phyloP scores from a whole-genome alignment of 2,329 filamentous ascomycete genomes.

The Colletotrichum sp. region DNA sequence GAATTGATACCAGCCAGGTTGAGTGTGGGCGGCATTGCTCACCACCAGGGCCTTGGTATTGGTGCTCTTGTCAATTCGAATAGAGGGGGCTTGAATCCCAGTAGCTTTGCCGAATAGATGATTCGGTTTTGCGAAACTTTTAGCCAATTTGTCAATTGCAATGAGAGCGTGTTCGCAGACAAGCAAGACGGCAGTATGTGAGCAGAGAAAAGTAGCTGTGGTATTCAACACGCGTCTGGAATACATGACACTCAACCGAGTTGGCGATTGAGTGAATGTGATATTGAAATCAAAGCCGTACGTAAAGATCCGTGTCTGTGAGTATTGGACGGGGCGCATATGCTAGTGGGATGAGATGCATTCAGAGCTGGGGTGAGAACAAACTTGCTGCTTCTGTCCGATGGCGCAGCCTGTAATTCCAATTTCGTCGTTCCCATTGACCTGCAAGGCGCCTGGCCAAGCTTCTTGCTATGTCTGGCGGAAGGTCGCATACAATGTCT shows the following conservation, averaged over 20 bases:
- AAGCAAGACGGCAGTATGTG: neutral
- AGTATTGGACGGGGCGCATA: accelerated
- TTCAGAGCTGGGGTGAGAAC: neutral
- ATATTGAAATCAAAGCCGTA: neutral
- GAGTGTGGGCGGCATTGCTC: neutral
- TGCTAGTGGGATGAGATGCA: neutral
- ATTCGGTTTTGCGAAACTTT: neutral
- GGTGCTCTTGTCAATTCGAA: no score
- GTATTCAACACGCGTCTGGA: accelerated
- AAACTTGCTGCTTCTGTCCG: neutral
- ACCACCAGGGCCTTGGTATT: neutral
- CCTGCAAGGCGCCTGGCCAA: neutral
- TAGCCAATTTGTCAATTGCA: neutral
- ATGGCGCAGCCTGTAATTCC: neutral
- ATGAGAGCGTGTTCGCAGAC: neutral
- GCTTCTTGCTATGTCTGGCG: neutral
- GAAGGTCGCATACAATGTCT: neutral
- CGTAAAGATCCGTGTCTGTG: neutral
- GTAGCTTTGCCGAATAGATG: neutral
- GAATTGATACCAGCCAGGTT: neutral
- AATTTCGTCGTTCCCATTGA: neutral
- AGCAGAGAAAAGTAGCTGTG: neutral
- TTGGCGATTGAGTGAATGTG: neutral
- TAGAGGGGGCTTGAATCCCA: no score
- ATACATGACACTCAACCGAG: no score